phyloP scores from a whole-genome alignment of 192 early-diverging fungal species.

The Entrophospora sp. region DNA sequence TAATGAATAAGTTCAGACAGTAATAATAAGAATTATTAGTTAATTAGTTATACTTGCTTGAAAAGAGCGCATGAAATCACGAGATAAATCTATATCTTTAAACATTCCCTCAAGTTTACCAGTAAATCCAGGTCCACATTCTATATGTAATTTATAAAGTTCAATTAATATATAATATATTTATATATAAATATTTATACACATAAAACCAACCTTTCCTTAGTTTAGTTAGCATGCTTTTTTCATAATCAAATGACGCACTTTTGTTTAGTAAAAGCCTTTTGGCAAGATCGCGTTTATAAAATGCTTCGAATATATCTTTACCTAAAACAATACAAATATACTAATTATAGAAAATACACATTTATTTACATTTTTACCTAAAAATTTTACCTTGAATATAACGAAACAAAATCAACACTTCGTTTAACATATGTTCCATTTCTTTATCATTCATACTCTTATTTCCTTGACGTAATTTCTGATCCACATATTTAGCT shows the following conservation, averaged over 20 bases:
- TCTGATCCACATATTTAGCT: conserved; percentile 63
- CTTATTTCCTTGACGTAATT: conserved; percentile 48
- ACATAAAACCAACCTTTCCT: conserved; percentile 45
- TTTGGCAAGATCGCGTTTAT: conserved; percentile 88
- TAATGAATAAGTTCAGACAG: too few species aligned
- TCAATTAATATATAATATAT: background rate
- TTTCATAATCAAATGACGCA: conserved; percentile 78
- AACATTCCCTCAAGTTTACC: conserved; percentile 93
- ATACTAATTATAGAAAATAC: too few species aligned
- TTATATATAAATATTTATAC: background rate
- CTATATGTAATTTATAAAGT: conserved; percentile 28
- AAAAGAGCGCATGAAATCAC: conserved; percentile 58
- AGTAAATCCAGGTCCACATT: conserved; percentile 94
- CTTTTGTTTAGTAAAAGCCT: conserved; percentile 72
- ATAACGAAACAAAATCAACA: conserved; percentile 60
- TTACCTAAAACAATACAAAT: too few species aligned
- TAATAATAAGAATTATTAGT: too few species aligned
- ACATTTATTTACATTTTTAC: too few species aligned
- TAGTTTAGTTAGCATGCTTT: conserved; percentile 71
- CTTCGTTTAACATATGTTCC: conserved; percentile 47
- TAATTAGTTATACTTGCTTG: conserved; percentile 25
- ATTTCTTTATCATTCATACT: conserved; percentile 38
- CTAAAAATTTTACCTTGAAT: conserved; percentile 77
- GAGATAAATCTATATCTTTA: conserved; percentile 77
- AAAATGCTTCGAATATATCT: conserved; percentile 96